phyloP scores from a whole-genome alignment of 805 yeast genomes.

The Cephaloascus fragrans region DNA sequence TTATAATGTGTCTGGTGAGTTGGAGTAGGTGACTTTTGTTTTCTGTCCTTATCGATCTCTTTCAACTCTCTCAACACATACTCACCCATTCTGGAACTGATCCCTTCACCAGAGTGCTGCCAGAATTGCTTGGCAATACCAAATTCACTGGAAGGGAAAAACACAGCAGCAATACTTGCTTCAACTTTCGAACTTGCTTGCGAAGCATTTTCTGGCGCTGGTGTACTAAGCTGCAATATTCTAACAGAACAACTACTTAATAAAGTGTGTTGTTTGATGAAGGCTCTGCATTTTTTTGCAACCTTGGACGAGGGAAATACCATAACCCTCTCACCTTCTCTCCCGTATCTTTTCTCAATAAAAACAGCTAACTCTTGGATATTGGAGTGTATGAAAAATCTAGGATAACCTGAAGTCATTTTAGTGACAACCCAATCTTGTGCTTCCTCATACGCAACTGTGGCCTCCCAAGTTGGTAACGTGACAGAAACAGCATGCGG shows the following conservation, averaged over 20 bases:
- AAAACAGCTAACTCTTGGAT: slow-evolving; percentile 46
- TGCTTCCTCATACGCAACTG: slow-evolving; percentile 88
- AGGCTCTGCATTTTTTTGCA: slow-evolving; percentile 82
- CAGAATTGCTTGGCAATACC: slow-evolving; percentile 77
- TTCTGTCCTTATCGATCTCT: slow-evolving; percentile 7
- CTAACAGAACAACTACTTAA: slow-evolving; percentile 30
- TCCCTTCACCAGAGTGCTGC: slow-evolving; percentile 98
- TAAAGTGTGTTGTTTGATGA: slow-evolving; percentile 39
- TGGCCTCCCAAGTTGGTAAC: slow-evolving; percentile 91
- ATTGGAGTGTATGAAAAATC: slow-evolving; percentile 63
- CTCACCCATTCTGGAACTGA: slow-evolving; percentile 84
- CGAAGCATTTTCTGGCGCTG: slow-evolving; percentile 49
- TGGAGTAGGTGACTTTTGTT: neutral
- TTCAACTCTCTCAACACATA: slow-evolving; percentile 60
- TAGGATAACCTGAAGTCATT: slow-evolving; percentile 84
- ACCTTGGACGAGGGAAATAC: slow-evolving; percentile 69
- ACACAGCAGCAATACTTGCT: slow-evolving; percentile 68
- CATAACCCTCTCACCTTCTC: slow-evolving; percentile 67
- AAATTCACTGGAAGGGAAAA: slow-evolving; percentile 53
- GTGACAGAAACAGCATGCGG: slow-evolving; percentile 93
- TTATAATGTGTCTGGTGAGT: neutral
- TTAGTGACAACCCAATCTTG: slow-evolving; percentile 66
- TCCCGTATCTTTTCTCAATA: slow-evolving; percentile 62
- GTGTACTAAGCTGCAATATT: slow-evolving; percentile 64
- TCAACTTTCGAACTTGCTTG: slow-evolving; percentile 54